Evolutionary conservation across 768 basidiomycete species (phyloP), one percentile per base, ranked within the genome.

Genomic region (Clavaria fumosa): DNA sequence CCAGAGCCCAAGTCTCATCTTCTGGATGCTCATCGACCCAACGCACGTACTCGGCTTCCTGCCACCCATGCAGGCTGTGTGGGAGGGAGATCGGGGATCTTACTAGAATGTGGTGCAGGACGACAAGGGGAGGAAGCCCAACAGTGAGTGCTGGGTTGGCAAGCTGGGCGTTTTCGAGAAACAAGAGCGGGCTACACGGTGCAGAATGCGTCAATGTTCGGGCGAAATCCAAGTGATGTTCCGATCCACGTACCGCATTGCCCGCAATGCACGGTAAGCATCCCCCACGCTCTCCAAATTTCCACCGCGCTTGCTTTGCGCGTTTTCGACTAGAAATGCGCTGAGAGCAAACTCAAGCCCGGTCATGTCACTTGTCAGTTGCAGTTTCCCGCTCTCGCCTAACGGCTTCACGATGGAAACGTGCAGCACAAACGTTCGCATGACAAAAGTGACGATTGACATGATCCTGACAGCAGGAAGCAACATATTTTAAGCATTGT

Each of bases 321-420:
- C 52, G 35, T 66, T 64, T 39, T 76, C 74, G 1, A 61, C 63
- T 60, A 78, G 63, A 53, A 96, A 84, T 3, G 82, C 72, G 48
- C 76, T 81, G 38, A 99, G 54, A 0, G 84, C 77, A 53, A 97
- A 95, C 60, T 99, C 95, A 43, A 97, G 67, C 53, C 89, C 84
- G 0, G 91, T 83, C 89, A 96, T 93, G 55, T 99, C 93, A 33
- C 77, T 83, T 40, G 89, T 86, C 45, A 97, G 65, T 58, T 93
- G 90, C 18, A 99, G 70, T 53, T 95, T 96, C 10, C 91, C 90
- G 41, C 72, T 70, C 61, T 99, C 95, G 4, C 89, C 81, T 4
- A 97, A 66, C 0, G 91, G 91, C 47, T 77, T 75, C 6, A 79
- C 84, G 40, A 97, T 88, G 18, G 88, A 93, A n/a, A 83, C 78